Evolutionary conservation across 345 rosid genomes (phyloP).

Genomic region (Hibiscus tridactylites): DNA sequence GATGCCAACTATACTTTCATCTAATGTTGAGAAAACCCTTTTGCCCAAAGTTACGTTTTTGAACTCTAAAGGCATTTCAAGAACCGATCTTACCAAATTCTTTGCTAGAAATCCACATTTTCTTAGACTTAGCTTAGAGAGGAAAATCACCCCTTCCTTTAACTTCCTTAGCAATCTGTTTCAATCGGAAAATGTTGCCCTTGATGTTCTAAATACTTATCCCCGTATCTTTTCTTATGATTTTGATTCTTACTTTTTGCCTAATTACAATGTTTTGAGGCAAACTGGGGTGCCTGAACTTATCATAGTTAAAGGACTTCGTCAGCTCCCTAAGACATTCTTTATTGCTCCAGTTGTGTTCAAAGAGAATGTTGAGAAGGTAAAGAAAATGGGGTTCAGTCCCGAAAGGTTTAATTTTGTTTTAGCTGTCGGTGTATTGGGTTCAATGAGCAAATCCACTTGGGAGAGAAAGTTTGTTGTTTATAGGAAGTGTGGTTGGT

Average conservation of each 20-base stretch:
- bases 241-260: neutral
- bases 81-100: neutral
- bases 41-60: neutral
- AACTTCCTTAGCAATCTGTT: neutral
- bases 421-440: neutral
- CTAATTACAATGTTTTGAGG: slow-evolving; percentile 1
- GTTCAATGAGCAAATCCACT: slow-evolving; percentile 7
- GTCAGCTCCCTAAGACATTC: neutral
- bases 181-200: neutral
- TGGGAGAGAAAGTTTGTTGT: slow-evolving; percentile 11
- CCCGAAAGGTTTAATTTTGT: slow-evolving; percentile 14
- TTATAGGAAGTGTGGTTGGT: neutral
- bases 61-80: slow-evolving; percentile 11
- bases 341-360: neutral
- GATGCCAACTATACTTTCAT: neutral
- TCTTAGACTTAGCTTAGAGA: neutral
- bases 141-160: neutral
- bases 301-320: neutral
- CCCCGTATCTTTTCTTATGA: neutral
- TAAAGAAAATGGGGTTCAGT: slow-evolving; percentile 13
- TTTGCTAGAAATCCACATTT: neutral
- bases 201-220: neutral
- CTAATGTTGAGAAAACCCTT: neutral
- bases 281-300: slow-evolving; percentile 15
- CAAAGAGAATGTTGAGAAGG: slow-evolving; percentile 9